Base-by-base conservation (phyloP, 1,139 yeast species). In the Taphrina confusa region DNA sequence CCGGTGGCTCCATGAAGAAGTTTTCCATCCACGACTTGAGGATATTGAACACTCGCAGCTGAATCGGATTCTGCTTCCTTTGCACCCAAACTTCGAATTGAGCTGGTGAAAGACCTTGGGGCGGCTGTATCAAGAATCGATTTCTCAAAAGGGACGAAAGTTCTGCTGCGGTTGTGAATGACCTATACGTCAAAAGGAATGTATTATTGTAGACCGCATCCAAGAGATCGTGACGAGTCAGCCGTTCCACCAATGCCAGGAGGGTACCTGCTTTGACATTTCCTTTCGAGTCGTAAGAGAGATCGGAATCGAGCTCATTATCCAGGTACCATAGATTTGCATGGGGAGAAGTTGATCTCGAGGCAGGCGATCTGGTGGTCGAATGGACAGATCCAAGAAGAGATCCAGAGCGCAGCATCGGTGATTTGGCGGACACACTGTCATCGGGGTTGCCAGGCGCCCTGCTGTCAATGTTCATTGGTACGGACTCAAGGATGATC, bases 261-360 rank as follows among this genome's bases (percentile, higher is more conserved):
- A 83, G 80, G 0, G 95, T 84, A 4, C 97, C 97, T 49, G 97
- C 97, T 69, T 86, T 85, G 55, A 91, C 79, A 56, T 78, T 78
- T 1, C 92, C 94, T 64, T 83, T 83, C 40, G 82, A 75, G 66
- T 90, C 95, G 67, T 83, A 83, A 25, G 88, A 76, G 62, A 91
- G 75, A 64, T 84, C 87, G 64, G 77, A 82, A 65, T 87, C 95
- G 60, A 83, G 84, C 66, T 88, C 95, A 30, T 89, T 83, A 64
- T 82, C 88, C 67, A 90, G 74, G 69, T 79, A 89, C 96, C 96
- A 90, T n/a, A 28, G 11, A 25, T 27, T 11, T 18, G 16, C 12
- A 28, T 34, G 14, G 9, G 34, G 31, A 8, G 40, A 16, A 9
- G 31, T 8, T 4, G 42, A 23, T 12, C 37, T 20, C 5, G 31